phyloP scores from a whole-genome alignment of 2,329 filamentous ascomycete species.

The Fusarium tuaranense region DNA sequence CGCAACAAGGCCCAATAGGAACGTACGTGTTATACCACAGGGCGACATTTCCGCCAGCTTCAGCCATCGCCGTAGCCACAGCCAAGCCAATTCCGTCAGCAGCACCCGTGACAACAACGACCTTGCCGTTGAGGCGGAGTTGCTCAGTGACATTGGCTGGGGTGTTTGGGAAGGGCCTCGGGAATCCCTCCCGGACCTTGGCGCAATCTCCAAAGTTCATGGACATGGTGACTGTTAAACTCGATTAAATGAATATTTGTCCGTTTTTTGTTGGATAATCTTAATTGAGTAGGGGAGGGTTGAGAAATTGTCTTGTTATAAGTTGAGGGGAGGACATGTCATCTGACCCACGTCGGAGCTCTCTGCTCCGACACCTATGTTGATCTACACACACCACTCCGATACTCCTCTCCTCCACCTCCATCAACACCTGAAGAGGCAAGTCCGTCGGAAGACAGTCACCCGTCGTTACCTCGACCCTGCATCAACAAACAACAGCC shows the following conservation, averaged over 20 bases:
- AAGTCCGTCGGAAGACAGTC: neutral
- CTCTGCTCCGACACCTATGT: neutral
- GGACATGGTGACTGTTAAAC: constrained; percentile 37
- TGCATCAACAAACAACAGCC: neutral
- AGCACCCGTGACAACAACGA: constrained; percentile 58
- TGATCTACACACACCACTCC: neutral
- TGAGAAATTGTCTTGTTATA: neutral
- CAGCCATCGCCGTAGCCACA: constrained; percentile 59
- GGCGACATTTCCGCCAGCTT: constrained; percentile 56
- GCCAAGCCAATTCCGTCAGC: constrained; percentile 59
- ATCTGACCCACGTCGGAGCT: neutral
- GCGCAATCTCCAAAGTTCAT: constrained; percentile 42
- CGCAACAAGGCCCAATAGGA: neutral
- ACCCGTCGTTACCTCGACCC: neutral
- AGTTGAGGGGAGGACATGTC: neutral
- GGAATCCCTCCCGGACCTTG: constrained; percentile 38
- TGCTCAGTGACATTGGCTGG: constrained; percentile 58
- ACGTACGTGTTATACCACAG: constrained; percentile 41
- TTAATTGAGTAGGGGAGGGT: neutral
- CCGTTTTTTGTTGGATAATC: neutral
- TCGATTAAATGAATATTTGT: neutral
- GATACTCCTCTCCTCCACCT: neutral
- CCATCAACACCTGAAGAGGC: neutral
- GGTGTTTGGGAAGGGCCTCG: constrained; percentile 31
- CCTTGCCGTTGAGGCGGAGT: constrained; percentile 55